A percentile compares a stretch with the other conserved stretches of the same genome.
phyloP scores from a whole-genome alignment of 2,329 filamentous ascomycete genomes.

The Sarocladium brachiariae region DNA sequence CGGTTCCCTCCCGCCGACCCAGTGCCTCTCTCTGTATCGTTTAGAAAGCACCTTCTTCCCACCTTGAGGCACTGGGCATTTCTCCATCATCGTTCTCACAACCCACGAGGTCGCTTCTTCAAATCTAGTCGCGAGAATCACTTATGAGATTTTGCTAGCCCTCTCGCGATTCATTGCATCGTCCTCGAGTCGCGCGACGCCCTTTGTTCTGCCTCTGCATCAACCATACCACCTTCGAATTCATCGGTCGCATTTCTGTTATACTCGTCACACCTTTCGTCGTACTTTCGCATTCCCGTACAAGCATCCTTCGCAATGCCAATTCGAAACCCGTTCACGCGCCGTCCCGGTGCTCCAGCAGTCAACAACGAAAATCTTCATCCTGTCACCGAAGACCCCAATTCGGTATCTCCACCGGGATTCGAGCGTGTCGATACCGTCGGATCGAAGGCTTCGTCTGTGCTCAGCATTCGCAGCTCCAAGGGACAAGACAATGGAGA shows the following conservation, averaged over 20 bases:
- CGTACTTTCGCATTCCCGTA: background rate
- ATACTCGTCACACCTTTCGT: background rate
- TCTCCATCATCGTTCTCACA: background rate
- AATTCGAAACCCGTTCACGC: conserved; percentile 66
- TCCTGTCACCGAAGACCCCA: conserved; percentile 24
- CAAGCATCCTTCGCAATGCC: conserved; percentile 43
- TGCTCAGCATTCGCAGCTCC: conserved; percentile 54
- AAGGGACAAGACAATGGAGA: conserved; percentile 59
- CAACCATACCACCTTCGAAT: background rate
- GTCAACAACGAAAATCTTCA: conserved; percentile 48
- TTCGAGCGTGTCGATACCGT: conserved; percentile 59
- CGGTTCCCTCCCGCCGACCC: background rate
- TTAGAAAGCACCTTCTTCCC: conserved; percentile 4
- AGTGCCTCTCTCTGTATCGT: background rate
- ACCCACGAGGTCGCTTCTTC: background rate
- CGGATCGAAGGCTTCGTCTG: conserved; percentile 55
- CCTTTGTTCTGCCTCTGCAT: background rate
- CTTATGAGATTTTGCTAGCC: background rate
- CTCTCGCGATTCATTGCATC: background rate
- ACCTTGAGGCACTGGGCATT: background rate
- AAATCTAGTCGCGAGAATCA: background rate
- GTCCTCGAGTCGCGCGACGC: background rate
- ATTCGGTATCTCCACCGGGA: conserved; percentile 22
- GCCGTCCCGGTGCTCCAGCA: conserved; percentile 43
- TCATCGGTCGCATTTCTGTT: background rate